Evolutionary conservation across 2,329 filamentous ascomycete species (phyloP).

Genomic region (Orbilia brochopaga): DNA sequence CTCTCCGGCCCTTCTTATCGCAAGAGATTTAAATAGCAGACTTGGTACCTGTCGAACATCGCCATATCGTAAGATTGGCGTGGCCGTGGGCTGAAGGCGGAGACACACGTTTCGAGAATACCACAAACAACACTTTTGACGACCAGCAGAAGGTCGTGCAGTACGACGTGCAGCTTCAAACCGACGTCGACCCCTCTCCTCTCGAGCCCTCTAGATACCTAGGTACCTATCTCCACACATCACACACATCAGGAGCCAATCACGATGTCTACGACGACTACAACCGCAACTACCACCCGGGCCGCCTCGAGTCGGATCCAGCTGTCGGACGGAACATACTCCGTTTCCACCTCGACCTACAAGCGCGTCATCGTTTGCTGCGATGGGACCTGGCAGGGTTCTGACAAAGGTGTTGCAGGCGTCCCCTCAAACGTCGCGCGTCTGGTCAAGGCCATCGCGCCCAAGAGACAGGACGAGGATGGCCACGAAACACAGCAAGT

Average conservation of each 20-base stretch:
- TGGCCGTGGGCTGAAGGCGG: too few relatives aligned
- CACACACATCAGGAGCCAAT: neutral
- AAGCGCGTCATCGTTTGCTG: constrained; percentile 48
- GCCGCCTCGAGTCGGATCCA: constrained; percentile 30
- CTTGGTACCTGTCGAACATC: too few relatives aligned
- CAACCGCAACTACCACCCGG: constrained; percentile 13
- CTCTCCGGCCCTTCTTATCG: too few relatives aligned
- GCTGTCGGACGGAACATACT: constrained; percentile 22
- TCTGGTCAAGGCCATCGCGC: constrained; percentile 42
- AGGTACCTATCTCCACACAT: too few relatives aligned
- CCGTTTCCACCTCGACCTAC: constrained; percentile 21
- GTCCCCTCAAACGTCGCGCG: constrained; percentile 42
- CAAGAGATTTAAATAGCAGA: too few relatives aligned
- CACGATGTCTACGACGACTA: constrained; percentile 36
- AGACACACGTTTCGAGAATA: neutral
- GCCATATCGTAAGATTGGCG: too few relatives aligned
- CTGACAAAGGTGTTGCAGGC: constrained; percentile 39
- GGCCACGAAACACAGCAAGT: constrained; percentile 40
- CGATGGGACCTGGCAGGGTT: constrained; percentile 48
- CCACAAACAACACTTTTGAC: neutral
- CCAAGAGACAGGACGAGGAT: constrained; percentile 19
- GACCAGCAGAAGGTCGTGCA: neutral
- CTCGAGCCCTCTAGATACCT: too few relatives aligned
- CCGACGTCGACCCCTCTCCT: too few relatives aligned
- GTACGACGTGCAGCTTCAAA: too few relatives aligned